Conservation (phyloP, 441 rosid species). For the Erodium moschatum region DNA sequence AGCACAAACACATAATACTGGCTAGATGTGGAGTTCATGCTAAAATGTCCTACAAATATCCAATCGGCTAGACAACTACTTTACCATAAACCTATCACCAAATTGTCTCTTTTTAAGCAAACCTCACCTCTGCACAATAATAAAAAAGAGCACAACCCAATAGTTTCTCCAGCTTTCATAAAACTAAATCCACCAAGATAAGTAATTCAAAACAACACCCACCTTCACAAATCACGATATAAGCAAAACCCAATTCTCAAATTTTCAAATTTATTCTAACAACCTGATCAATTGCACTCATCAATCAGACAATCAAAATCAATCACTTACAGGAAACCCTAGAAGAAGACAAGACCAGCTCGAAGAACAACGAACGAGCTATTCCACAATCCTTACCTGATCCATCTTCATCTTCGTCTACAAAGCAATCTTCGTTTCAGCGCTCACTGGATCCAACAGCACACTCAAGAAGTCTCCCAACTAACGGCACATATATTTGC, state of each 20-base stretch:
- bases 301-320: not conserved
- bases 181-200: constrained; percentile 8
- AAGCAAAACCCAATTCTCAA: constrained; percentile 25
- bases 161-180: constrained; percentile 1
- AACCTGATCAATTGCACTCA: not conserved
- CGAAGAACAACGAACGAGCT: constrained; percentile 14
- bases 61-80: not conserved
- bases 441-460: not conserved
- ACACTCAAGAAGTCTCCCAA: constrained; percentile 3
- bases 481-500: not conserved
- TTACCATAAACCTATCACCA: not conserved
- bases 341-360: constrained; percentile 19
- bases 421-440: not conserved
- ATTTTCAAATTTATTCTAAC: constrained; percentile 12
- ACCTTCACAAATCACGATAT: constrained; percentile 9
- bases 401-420: not conserved
- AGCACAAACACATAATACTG: too few species aligned
- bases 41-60: not conserved
- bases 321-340: constrained; percentile 38
- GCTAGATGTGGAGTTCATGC: too few species aligned
- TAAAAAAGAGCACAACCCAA: not conserved
- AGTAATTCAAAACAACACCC: constrained; percentile 9
- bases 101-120: not conserved
- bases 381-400: constrained; percentile 18
- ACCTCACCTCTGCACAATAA: not conserved